Evolutionary conservation across 2,329 filamentous ascomycete species (phyloP), one percentile per base, ranked within the genome.

Genomic region (Ophiostoma australiae): DNA sequence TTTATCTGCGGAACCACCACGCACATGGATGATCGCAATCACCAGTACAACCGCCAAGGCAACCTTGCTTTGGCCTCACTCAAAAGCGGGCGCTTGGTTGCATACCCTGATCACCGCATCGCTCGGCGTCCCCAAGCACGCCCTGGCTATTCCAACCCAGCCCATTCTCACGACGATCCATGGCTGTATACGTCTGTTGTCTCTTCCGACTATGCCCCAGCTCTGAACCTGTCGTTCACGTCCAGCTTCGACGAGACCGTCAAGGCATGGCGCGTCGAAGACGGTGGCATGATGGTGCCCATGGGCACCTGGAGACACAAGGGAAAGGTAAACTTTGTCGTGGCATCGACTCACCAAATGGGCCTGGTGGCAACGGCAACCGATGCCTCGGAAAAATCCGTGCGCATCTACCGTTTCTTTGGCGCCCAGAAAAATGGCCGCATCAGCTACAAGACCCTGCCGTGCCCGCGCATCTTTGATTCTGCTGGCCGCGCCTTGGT

Each of bases 121-220:
- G 78, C 81, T 0, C 83, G 88, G 1, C 39, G 44, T 10, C 55
- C 55, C 31, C 44, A 58, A 13, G 35, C 31, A 5, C 86, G 87
- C 0, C 72, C 84, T 0, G 82, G 89, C 0, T 27, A 70, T 83
- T 83, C 0, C 85, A 87, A 23, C 89, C 89, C 85, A 0, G 88
- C 89, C 86, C 80, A 52, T 2, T 44, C 37, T 72, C 86, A 83
- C 55, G 87, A 89, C 73, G 85, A 87, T 68, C 85, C 85, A 0
- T 90, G 87, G 87, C 79, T 90, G 0, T 90, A 88, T 74, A 85
- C 86, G 0, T 89, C 88, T 0, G 87, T 90, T 0, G 87, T 89
- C 0, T 85, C 86, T 5, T 88, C 87, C 0, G 86, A 88, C 69
- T 87, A 86, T 73, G 84, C 86, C 71, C 74, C 78, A 1, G 71